Conservation (phyloP, 2,329 filamentous ascomycete genomes). For the Pseudogymnoascus sp. region DNA sequence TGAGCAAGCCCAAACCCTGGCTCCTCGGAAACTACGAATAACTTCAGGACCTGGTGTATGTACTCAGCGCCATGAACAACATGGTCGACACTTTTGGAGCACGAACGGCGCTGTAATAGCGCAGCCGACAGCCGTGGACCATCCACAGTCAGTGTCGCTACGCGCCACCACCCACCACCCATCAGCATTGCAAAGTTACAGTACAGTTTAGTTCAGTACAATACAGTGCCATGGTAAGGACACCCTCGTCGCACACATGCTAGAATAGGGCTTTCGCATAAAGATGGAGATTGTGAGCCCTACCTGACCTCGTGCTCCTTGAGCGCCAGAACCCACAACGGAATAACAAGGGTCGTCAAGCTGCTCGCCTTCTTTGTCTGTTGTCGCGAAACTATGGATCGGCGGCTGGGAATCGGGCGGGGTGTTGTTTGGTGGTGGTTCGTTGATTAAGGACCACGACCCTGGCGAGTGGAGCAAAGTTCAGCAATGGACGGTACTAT, state of each 20-base stretch:
- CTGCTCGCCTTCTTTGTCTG: background rate
- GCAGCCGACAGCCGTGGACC: background rate
- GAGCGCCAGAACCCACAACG: background rate
- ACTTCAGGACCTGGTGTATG: background rate
- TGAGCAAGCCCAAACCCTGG: background rate
- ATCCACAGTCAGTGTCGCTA: background rate
- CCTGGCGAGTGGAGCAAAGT: background rate
- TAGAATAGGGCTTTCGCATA: background rate
- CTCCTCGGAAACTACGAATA: background rate
- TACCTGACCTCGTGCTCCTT: background rate
- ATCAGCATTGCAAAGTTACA: background rate
- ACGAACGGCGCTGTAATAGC: background rate
- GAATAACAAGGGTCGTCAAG: conserved; percentile 2
- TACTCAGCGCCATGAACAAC: background rate
- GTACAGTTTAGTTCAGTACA: background rate
- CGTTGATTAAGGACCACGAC: conserved; percentile 4
- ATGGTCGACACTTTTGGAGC: too few relatives aligned
- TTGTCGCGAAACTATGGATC: background rate
- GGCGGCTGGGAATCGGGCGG: background rate
- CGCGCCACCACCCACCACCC: background rate
- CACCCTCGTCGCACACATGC: background rate
- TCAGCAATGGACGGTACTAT: background rate
- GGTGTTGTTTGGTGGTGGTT: background rate
- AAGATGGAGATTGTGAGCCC: background rate
- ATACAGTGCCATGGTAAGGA: too few relatives aligned